Base-by-base conservation (phyloP, 768 basidiomycete species). In the Rhodotorula diobovata region DNA sequence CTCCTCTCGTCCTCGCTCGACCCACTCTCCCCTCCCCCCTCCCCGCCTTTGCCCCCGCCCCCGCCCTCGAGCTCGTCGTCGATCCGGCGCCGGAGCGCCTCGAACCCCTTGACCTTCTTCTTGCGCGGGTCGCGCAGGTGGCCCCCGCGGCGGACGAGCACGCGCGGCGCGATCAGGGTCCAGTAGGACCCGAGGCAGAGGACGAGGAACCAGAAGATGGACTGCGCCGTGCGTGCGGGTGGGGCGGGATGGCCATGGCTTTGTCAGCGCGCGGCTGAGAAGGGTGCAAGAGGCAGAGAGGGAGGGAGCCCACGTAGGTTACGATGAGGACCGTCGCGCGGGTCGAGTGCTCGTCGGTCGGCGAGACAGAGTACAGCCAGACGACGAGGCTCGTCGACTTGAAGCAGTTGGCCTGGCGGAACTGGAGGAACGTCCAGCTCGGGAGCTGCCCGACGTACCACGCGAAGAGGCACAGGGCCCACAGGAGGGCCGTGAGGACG, bases 351-450 rank as follows among this genome's bases (percentile, higher is more conserved):
- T 46, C 66, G 32, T 67, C 56, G 28, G 23, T 6, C 5, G 54
- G 61, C 16, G 32, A 9, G 43, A 71, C 50, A 1, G 70, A 66
- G n/a, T 37, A 50, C 34, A 71, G 41, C 66, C 70, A 73, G 16
- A 68, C 54, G 32, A 73, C 72, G 39, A 73, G 7, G 20, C 28
- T 14, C 2, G 65, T 66, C 28, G 34, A 30, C 12, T 51, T 39
- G 32, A 73, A 57, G 57, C 72, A 73, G 43, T 65, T 66, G 25
- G 57, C 67, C 28, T 73, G 72, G 15, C 67, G 37, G 56, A 73
- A 73, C 43, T 61, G 55, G 2, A 73, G 45, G 56, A 57, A 50
- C 15, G 50, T 21, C 63, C 72, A 68, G 12, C 21, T 16, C 0
- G 72, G 72, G 1, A 69, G 50, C 41, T 61, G 43, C 1, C 72